These are phyloP conservation scores for Kwoniella mangroviensis DNA, from an alignment of 768 basidiomycete species.

Conservation along the genomic window DNA sequence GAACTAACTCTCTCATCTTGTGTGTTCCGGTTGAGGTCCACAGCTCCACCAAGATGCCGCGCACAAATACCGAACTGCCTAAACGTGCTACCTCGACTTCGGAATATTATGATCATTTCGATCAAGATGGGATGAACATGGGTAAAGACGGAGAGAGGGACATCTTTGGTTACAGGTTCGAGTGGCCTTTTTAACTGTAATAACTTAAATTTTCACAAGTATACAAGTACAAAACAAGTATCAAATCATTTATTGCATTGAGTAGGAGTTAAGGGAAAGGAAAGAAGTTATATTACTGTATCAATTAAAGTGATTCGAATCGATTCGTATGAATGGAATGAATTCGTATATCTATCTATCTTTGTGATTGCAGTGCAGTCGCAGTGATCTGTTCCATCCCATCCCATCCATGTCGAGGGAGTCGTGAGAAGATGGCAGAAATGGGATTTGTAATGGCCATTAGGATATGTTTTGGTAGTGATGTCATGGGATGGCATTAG, in stretches of 20 bases:
- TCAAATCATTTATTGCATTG: background rate
- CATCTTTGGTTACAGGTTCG: constrained; percentile 31
- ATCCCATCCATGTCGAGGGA: too few species aligned
- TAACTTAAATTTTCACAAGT: background rate
- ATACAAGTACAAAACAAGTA: too few species aligned
- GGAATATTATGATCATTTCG: constrained; percentile 18
- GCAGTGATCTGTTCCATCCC: too few species aligned
- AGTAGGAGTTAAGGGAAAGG: background rate
- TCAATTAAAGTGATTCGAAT: constrained; percentile 2
- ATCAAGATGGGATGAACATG: constrained; percentile 23
- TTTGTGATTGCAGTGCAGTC: too few species aligned
- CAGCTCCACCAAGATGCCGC: constrained; percentile 28
- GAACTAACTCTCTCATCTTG: constrained; percentile 12
- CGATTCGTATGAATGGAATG: constrained; percentile 13
- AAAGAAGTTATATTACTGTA: constrained; percentile 7
- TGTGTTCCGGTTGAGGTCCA: constrained; percentile 19
- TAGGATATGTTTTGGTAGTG: too few species aligned
- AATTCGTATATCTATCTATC: background rate
- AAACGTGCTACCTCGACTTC: background rate
- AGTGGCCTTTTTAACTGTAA: constrained; percentile 30
- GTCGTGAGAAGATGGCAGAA: too few species aligned
- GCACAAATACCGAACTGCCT: constrained; percentile 30
- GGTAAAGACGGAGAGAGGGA: constrained; percentile 11
- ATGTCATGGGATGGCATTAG: too few species aligned
- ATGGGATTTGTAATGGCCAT: too few species aligned